Base-by-base conservation (phyloP, 2,329 filamentous ascomycete species). In the Penicillium sp. region DNA sequence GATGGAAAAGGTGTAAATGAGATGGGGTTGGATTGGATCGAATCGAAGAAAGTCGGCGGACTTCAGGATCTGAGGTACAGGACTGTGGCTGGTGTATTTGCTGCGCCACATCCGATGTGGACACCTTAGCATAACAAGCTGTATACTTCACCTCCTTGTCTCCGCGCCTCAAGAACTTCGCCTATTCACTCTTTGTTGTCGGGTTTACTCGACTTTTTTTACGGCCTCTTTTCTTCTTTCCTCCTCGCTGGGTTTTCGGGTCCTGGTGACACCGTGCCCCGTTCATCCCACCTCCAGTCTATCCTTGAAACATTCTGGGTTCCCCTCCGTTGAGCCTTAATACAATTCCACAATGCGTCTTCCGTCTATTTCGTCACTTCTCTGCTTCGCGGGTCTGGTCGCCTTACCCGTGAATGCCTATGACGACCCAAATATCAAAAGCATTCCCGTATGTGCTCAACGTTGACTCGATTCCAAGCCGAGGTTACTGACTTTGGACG, bases 371-470 rank as follows among this genome's bases (percentile, higher is more conserved):
- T 72, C 71, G 50, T 70, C 70, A 36, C 66, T 72, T 38, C 62
- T 77, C 50, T 73, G 70, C 60, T 63, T 73, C 31, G 65, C 70
- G 23, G 71, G 72, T 51, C 60, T 77, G 48, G 66, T 67, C n/a
- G 57, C 70, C 15, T 61, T 70, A 43, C 66, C 68, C 23, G 65
- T 64, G 55, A 68, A 67, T 61, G 73, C 73, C 58, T 76, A 83
- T 59, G 81, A 69, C 57, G 77, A 79, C 61, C 73, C 78, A 57
- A 81, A 85, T 68, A 80, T 88, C 66, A 85, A 85, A 74, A 85
- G 82, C 67, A 87, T 88, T 72, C 82, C 84, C 63, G 86, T 88
- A 81, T 62, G 85, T 75, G 62, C 43, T 55, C 29, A 13, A n/a
- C 45, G 39, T 48, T 33, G 44, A 47, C 50, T 49, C 39, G 9